Conservation (phyloP, 2,329 filamentous ascomycete genomes). For the Cordyceps farinosa region DNA sequence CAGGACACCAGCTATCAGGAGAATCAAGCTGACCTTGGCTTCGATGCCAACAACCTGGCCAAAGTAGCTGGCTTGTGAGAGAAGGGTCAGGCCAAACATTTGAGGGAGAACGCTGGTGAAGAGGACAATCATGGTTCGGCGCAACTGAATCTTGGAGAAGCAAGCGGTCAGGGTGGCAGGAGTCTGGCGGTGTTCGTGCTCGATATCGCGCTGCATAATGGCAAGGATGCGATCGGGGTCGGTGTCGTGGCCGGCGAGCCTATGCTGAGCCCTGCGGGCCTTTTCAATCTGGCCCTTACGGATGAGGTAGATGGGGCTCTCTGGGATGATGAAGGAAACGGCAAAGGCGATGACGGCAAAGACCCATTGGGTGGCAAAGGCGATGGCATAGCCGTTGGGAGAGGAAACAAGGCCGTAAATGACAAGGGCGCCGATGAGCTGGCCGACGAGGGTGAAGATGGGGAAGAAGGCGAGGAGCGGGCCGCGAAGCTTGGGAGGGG, state of each 20-base stretch:
- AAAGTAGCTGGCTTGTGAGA: conserved; percentile 42
- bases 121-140: conserved; percentile 39
- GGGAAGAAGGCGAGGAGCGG: conserved; percentile 47
- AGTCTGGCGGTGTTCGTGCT: conserved; percentile 34
- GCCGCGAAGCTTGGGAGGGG: conserved; percentile 43
- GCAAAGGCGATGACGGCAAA: conserved; percentile 41
- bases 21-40: conserved; percentile 34
- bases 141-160: conserved; percentile 41
- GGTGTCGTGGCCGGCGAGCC: conserved; percentile 41
- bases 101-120: conserved; percentile 41
- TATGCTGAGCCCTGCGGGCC: conserved; percentile 44
- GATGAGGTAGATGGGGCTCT: conserved; percentile 48
- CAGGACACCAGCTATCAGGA: conserved; percentile 44
- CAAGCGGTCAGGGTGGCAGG: conserved; percentile 39
- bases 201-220: conserved; percentile 46
- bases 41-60: conserved; percentile 34
- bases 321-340: conserved; percentile 44
- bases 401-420: conserved; percentile 33
- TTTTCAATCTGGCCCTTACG: conserved; percentile 37
- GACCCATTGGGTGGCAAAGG: conserved; percentile 43
- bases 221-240: conserved; percentile 39
- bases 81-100: conserved; percentile 43
- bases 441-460: conserved; percentile 45
- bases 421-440: conserved; percentile 43
- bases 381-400: conserved; percentile 36